Base-by-base conservation (phyloP, 2,329 filamentous ascomycete genomes). In the Colletotrichum australisinense region DNA sequence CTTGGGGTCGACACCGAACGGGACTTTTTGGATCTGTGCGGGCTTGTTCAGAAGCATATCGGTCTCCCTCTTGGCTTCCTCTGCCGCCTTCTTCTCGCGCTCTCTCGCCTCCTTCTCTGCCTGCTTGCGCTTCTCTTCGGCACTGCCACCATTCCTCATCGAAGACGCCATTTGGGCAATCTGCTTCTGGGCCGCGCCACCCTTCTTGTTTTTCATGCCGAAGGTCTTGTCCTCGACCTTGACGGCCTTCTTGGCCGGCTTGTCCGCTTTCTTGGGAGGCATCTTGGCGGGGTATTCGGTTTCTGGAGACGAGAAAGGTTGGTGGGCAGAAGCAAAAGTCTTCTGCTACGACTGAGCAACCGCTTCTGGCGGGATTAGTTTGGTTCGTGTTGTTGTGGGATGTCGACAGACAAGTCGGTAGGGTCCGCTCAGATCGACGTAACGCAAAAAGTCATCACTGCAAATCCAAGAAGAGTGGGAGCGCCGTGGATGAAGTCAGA, bases 141-240 rank as follows among this genome's bases (percentile, higher is more conserved):
- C 91, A n/a, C 89, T 93, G 74, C 95, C 94, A 78, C 93, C 92
- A 69, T 90, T 88, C 77, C 93, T 91, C 65, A 92, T 89, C 79
- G 95, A 93, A 59, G 92, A 89, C 77, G 92, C 86, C 82, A 99
- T 90, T 79, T 95, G 94, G 72, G 94, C 93, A 81, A 99, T 98
- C 78, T 95, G 91, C 84, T 92, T 97, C 86, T 98, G 94, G 68
- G 95, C 96, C 65, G 91, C 92, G 70, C 91, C 93, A 78, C 97
- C 97, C 89, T 98, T 99, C 88, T 99, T 99, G 82, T 99, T 99
- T 87, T 99, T 99, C 97, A 99, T 98, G 79, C 97, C 97, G 88
- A 99, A 99, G 62, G 97, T 98, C 87, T 96, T 97, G 88, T 99
- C 97, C 75, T 97, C 95, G 76, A 95, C 80, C 86, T 95, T 95